Evolutionary conservation across 2,329 filamentous ascomycete genomes (phyloP).

Genomic region (Pleurostoma richardsiae): DNA sequence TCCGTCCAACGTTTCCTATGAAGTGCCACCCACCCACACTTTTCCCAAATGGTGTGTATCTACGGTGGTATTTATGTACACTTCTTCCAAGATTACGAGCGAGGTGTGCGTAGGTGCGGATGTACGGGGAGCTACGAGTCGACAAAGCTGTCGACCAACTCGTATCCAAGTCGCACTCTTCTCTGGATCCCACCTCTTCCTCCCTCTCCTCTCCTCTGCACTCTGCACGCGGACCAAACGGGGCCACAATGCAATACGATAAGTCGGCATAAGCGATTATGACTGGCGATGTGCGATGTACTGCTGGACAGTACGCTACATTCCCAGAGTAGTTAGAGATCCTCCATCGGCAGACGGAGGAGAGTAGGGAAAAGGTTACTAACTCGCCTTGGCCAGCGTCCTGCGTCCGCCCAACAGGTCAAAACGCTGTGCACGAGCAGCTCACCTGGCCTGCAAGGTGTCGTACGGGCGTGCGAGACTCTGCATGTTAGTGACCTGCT

Average conservation of each 20-base stretch:
- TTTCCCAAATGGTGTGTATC: too few species aligned
- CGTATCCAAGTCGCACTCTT: too few species aligned
- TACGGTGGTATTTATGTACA: not conserved
- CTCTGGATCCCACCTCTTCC: too few species aligned
- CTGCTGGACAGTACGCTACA: not conserved
- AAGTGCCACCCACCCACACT: too few species aligned
- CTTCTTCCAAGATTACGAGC: conserved; percentile 12
- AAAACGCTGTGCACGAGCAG: not conserved
- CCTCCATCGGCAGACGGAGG: too few species aligned
- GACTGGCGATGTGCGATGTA: too few species aligned
- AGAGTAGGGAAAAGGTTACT: too few species aligned
- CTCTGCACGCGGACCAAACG: conserved; percentile 2
- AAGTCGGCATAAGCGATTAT: not conserved
- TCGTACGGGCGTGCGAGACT: not conserved
- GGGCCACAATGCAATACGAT: conserved; percentile 3
- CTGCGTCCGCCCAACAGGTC: not conserved
- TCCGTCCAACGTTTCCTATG: too few species aligned
- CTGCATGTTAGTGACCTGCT: not conserved
- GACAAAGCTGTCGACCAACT: too few species aligned
- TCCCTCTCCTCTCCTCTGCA: not conserved
- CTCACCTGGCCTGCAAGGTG: not conserved
- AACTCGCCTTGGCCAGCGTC: too few species aligned
- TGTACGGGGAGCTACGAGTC: too few species aligned
- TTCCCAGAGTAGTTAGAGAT: not conserved
- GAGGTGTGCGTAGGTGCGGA: conserved; percentile 5